Base-by-base conservation (phyloP, 768 basidiomycete species). In the Pulveroboletus ravenelii region DNA sequence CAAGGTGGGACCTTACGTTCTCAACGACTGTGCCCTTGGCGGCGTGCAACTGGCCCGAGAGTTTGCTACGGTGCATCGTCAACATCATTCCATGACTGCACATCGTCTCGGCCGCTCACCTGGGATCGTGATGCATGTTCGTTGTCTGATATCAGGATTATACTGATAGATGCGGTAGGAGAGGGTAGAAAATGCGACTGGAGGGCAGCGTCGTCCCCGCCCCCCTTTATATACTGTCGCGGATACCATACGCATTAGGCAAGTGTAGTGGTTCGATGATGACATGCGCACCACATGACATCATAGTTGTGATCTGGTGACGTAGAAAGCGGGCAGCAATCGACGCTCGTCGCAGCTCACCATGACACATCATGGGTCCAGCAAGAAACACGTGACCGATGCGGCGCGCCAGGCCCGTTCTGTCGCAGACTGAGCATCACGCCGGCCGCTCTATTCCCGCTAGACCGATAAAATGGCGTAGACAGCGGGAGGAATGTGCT, bases 11-110 rank as follows among this genome's bases (percentile, higher is more conserved):
- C 37, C 60, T 9, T 41, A 75, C 74, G 45, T 49, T 53, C 54
- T 72, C 70, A 9, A 72, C 62, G 17, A 52, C 35, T 14, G 68
- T 56, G 3, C 73, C 74, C 60, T 73, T 75, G 18, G 62, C 30
- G 2, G 73, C 71, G 48, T 74, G 72, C n/a, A 52, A 54, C 45
- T 69, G 62, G 23, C 71, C 73, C 42, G 66, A 50, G 25, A 55
- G 12, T 54, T 73, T 74, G 57, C 73, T 73, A 18, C 15, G 14
- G 12, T 6, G 14, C 9, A 25, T 14, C 1, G 27, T 60, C 41
- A 55, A 39, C 18, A 8, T 30, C 10, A 1, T 3, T 1, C 30
- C 3, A 10, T 17, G 25, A 6, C 18, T 0, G 8, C 29, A 9
- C 4, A 13, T 15, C n/a, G 17, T 18, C 46, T 9, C 39, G 8